Evolutionary conservation across 148 eudicot genomes (phyloP).

Genomic region (Nepenthes gracilis): DNA sequence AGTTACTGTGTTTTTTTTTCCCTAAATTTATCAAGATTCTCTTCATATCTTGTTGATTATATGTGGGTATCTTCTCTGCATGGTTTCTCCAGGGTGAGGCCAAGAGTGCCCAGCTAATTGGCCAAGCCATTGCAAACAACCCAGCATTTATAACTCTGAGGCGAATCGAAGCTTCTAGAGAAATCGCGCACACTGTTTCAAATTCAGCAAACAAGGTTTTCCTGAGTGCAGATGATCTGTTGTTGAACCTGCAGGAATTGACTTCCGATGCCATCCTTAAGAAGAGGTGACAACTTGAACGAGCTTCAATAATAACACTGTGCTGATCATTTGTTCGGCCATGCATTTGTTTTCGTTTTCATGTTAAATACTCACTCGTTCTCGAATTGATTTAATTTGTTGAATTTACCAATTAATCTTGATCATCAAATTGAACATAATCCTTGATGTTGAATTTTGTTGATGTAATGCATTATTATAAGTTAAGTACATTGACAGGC

Average conservation of each 20-base stretch:
- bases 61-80: not conserved
- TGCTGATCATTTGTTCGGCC: too few species aligned
- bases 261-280: constrained; percentile 11
- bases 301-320: too few species aligned
- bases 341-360: too few species aligned
- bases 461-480: too few species aligned
- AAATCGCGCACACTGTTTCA: constrained; percentile 56
- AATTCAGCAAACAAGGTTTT: constrained; percentile 56
- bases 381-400: too few species aligned
- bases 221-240: constrained; percentile 58
- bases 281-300: constrained; percentile 10
- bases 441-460: too few species aligned
- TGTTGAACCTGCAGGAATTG: constrained; percentile 72
- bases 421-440: too few species aligned
- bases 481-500: too few species aligned
- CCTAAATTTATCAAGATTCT: too few species aligned
- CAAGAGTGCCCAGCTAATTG: constrained; percentile 90
- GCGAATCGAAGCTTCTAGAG: constrained; percentile 86
- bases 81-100: constrained; percentile 66
- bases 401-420: too few species aligned
- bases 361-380: too few species aligned
- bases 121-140: constrained; percentile 89
- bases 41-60: not conserved
- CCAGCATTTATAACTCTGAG: constrained; percentile 85
- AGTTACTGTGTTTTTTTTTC: too few species aligned